A percentile compares a stretch with the other conserved stretches of the same genome.
These are phyloP conservation scores for Trypanosomatidae sp. DNA, from an alignment of 208 protist species.

Conservation along the genomic window DNA sequence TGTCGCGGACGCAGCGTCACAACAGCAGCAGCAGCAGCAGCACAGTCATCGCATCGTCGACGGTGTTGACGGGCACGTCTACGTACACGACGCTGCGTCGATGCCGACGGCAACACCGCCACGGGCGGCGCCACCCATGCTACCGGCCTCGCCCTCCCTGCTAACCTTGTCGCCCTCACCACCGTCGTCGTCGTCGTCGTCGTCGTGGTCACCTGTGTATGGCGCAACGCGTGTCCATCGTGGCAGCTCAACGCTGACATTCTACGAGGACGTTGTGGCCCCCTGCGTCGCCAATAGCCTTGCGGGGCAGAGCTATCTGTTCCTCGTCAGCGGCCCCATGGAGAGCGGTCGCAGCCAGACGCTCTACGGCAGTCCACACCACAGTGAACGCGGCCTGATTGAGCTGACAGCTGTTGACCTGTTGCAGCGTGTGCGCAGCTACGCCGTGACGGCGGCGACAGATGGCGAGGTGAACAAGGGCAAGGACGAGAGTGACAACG, in stretches of 20 bases:
- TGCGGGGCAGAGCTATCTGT: slow-evolving; percentile 73
- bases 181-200: background rate
- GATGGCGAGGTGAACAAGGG: slow-evolving; percentile 1
- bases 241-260: slow-evolving; percentile 31
- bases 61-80: slow-evolving; percentile 3
- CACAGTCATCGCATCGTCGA: background rate
- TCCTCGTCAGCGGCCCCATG: slow-evolving; percentile 53
- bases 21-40: background rate
- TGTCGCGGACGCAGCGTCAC: background rate
- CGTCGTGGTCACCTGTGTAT: slow-evolving; percentile 39
- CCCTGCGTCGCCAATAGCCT: slow-evolving; percentile 69
- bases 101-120: too few relatives aligned
- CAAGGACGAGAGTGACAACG: background rate
- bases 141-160: slow-evolving; percentile 1
- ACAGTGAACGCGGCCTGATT: slow-evolving; percentile 62
- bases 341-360: slow-evolving; percentile 81
- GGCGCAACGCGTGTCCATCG: slow-evolving; percentile 71
- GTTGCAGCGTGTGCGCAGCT: slow-evolving; percentile 26
- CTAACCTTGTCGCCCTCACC: slow-evolving; percentile 4
- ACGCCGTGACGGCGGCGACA: slow-evolving; percentile 2
- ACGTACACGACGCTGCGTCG: too few relatives aligned
- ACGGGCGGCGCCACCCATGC: background rate
- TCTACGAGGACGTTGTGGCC: slow-evolving; percentile 71
- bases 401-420: slow-evolving; percentile 64
- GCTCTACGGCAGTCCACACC: slow-evolving; percentile 74